Base-by-base conservation (phyloP, 2,329 filamentous ascomycete genomes). In the Acrocalymma vagum region DNA sequence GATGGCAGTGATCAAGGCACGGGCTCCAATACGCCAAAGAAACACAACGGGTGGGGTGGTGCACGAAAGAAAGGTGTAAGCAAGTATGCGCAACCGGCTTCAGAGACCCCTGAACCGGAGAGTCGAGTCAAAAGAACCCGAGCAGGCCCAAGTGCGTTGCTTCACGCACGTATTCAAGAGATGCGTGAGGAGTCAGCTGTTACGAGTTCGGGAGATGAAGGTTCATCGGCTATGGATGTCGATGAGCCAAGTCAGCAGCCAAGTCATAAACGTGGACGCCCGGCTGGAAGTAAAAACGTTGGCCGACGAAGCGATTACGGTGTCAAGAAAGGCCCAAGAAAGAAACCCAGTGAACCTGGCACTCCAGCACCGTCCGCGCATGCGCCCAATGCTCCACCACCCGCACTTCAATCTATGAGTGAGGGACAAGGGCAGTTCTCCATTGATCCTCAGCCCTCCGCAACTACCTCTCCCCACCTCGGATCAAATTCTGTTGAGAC, bases 311-410 rank as follows among this genome's bases (percentile, higher is more conserved):
- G 71, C 34, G 76, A 78, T 45, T 75, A 71, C 21, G 75, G 75
- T 3, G 68, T 77, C 40, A 76, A 77, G 46, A 78, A 78, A 43
- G 75, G 75, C 3, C 75, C 75, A 5, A 61, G 75, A 8, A 70
- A 67, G 49, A 66, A 66, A 49, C 42, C 46, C n/a, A 50, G 43
- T 16, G 62, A 65, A 24, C 45, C 53, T 9, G 45, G 41, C 16
- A 48, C 52, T 9, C 51, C 56, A 11, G 43, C 45, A 17, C 58
- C 55, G 13, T 54, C 54, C 26, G 47, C 55, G 15, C 54, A 57
- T 42, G 48, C 51, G 11, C 41, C 53, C 8, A 63, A 62, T 26
- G 42, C 48, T 37, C 58, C 58, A 11, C 62, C 66, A 17, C 48
- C 53, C 26, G 55, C 55, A 22, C 44, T 69, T 16, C 62, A 70